Base-by-base conservation (phyloP, 176 grass and related monocot species). In the Aegilops longissima region DNA sequence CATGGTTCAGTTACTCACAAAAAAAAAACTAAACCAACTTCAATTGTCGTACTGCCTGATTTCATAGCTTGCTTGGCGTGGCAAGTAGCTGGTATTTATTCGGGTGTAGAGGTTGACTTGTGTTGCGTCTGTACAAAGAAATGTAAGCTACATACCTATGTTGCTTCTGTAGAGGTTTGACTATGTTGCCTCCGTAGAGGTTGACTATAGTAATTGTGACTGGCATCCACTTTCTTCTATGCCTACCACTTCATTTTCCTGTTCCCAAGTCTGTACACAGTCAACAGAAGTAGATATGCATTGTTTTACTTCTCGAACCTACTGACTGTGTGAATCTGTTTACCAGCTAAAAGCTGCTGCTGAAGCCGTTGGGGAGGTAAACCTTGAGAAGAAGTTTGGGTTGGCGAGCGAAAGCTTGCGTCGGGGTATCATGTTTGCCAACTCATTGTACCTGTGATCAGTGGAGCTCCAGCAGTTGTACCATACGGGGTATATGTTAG, bases 401-500 rank as follows among this genome's bases (percentile, higher is more conserved):
- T 84, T 63, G 20, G 92, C 90, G 18, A 95, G 93, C 54, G 92
- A 95, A 9, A 94, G 92, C 75, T 88, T 98, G 30, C 86, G 92
- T 39, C 79, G 96, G 84, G 96, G 96, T 40, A 98, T 98, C 77
- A 98, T 98, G 96, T 95, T 98, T 77, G 90, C 96, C 39, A 98
- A 95, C 71, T 98, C 96, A 3, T 87, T 98, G 39, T 98, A 98
- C 86, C 86, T 95, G 90, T 95, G 77, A 94, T 81, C 54, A 35
- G 29, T 23, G 76, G 33, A 65, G 25, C 20, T 76, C 11, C 64
- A 86, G 13, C 21, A 49, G 18, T 34, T 83, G 73, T 86, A 35
- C 20, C 36, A 42, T 68, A 54, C 2, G 5, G 51, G 16, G 51
- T 18, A 23, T 23, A 40, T 72, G 36, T 72, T 40, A 72, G 44